Evolutionary conservation across 2,329 filamentous ascomycete genomes (phyloP), one percentile per base, ranked within the genome.

Genomic region (Rhynchosporium agropyri): DNA sequence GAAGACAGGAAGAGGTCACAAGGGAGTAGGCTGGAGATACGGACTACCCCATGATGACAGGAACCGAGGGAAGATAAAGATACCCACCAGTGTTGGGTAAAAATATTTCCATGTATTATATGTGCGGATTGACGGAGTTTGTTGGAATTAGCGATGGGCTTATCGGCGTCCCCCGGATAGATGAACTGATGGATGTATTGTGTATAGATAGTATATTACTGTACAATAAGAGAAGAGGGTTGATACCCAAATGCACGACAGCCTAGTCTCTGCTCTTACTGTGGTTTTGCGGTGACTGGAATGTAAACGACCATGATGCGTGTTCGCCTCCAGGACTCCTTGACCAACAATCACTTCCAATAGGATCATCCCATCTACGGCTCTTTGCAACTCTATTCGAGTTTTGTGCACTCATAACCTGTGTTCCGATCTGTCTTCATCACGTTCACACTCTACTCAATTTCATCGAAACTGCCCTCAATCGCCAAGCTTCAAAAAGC

Each of bases 31-130:
- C 26, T 86, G 82, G 81, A 78, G 85, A 64, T 90, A 90, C 69
- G 87, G 87, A 64, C 81, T 81, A 64, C 87, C 87, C 10, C 79
- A 80, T 66, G 79, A 84, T 71, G 87, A 90, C 72, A 81, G 87
- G 62, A 84, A 81, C 76, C 83, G 81, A 69, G 86, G 84, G n/a
- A 72, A 83, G 73, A 76, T 88, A 77, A 89, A 89, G 81, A 89
- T 89, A 72, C 87, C 87, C 28, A 88, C 83, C 42, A 82, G 79
- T 59, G 84, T 89, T 60, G 66, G 62, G 48, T 72, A 60, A 72
- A 58, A 45, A 64, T 28, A 29, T 40, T 20, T 38, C 49, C 26
- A 48, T 64, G 65, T 63, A 63, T 54, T 55, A 64, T 62, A 62
- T 60, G 42, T 57, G 42, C 50, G 20, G 29, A 58, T 38, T 13